Evolutionary conservation across 116 monocot genomes (phyloP), one percentile per base, ranked within the genome.

Genomic region (Papilionanthe hybrid): DNA sequence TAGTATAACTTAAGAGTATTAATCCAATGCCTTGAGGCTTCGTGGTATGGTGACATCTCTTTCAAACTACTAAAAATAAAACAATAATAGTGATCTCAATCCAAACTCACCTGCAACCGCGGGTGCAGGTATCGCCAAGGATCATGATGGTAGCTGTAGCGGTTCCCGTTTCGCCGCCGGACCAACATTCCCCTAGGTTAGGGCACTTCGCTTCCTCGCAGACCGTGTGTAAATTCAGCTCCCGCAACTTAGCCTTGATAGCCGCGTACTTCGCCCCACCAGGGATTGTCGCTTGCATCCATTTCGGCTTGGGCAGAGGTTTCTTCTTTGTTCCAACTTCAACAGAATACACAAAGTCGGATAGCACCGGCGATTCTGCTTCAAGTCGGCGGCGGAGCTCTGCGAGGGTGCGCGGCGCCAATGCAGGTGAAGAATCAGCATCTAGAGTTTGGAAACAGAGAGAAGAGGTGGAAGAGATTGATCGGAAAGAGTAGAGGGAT

Each of bases 81-180:
- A 73, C 5, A 44, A 20, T 20, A n/a, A 43, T 12, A 27, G 22
- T 27, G 3, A 27, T 9, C 27, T 13, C 6, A 69, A 72, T 50
- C 4, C 42, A 72, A 60, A 8, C 73, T 77, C 68, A 89, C 94
- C 94, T 90, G 80, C 94, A 94, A 23, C 94, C 94, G 5, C 94
- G 86, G 0, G 94, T 94, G 69, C 94, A 94, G 41, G 92, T 95
- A 56, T 96, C 96, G 2, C 96, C 96, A 8, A 93, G 92, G 57
- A 96, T 96, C 96, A 96, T 96, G 55, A 96, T 93, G 29, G 96
- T 96, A 50, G 96, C 96, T 3, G 96, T 96, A 55, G 96, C 96
- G 3, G 96, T 96, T 29, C 94, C 96, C 1, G 93, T 96, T 85
- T 96, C 96, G 0, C 96, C 96, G 0, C 96, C 96, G 11, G 96